Base-by-base conservation (phyloP, 192 early-diverging fungal species). In the Kappamyces sp. region DNA sequence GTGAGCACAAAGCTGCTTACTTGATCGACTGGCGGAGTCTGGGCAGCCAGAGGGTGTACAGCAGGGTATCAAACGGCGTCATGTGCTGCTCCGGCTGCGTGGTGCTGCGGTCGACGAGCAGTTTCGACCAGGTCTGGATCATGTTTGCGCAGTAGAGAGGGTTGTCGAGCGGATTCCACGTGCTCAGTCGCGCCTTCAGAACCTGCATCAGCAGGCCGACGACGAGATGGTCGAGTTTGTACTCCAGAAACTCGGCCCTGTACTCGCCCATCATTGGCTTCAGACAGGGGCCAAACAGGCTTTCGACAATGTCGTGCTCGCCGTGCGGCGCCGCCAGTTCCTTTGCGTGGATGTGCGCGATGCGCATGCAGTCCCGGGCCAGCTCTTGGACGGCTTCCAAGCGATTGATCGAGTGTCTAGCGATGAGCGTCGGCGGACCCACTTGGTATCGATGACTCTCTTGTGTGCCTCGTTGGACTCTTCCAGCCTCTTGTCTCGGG, bases 51-150 rank as follows among this genome's bases (percentile, higher is more conserved):
- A 84, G 57, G 22, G 76, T 73, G 62, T 84, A 87, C 63, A 93
- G 64, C 72, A 93, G 73, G 33, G 71, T 75, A 60, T 93, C 91
- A 64, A 78, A 93, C 0, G 84, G 80, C 0, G 89, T 90, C 83
- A 88, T 88, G 3, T 55, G 48, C 47, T 59, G 12, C 37, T 63
- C 15, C 41, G 64, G 5, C 48, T 57, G 14, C 59, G 54, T 47
- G 34, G 35, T 32, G 57, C 63, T 59, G 51, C 61, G 59, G 64
- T 65, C 22, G 63, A 66, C n/a, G 88, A 91, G 66, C 36, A 45
- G 67, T 33, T 66, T 72, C 87, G 84, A 88, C n/a, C n/a, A n/a
- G n/a, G n/a, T 55, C 72, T 60, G 38, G 66, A 60, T 41, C 88
- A 74, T 47, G 68, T 48, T 9, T 74, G 63, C 41, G 80, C 74